Evolutionary conservation across 148 eudicot species (phyloP).

Genomic region (Talinum fruticosum): DNA sequence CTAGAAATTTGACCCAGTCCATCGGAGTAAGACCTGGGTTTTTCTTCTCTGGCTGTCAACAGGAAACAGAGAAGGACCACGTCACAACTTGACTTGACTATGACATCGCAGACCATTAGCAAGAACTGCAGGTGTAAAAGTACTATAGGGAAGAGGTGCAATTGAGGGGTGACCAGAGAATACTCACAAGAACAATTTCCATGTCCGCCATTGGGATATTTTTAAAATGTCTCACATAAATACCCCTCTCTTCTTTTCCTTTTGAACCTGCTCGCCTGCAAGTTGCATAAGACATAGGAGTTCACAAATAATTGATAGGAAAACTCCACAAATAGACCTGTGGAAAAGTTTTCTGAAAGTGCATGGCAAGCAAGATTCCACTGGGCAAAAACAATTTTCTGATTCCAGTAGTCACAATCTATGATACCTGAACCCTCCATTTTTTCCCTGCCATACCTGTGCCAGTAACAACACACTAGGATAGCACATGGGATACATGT

Average conservation of each 20-base stretch:
- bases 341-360: not conserved
- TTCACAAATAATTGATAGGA: not conserved
- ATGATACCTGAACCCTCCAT: too few relatives aligned
- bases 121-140: not conserved
- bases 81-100: conserved; percentile 1
- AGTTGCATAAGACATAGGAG: not conserved
- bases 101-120: not conserved
- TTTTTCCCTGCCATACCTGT: too few relatives aligned
- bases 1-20: conserved; percentile 97
- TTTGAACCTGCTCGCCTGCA: conserved; percentile 60
- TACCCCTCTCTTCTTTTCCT: conserved; percentile 67
- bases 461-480: too few relatives aligned
- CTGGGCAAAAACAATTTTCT: not conserved
- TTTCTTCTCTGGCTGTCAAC: conserved; percentile 85
- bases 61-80: conserved; percentile 4
- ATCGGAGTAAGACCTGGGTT: conserved; percentile 94
- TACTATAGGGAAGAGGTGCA: not conserved
- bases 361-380: not conserved
- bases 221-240: conserved; percentile 89
- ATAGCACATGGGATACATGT: too few relatives aligned
- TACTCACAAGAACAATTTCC: conserved; percentile 90
- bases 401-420: not conserved
- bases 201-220: conserved; percentile 98
- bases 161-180: not conserved
- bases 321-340: not conserved